A percentile compares a stretch with the other conserved stretches of the same genome.
Evolutionary conservation across 345 rosid genomes (phyloP).

Genomic region (Corymbia maculata): DNA sequence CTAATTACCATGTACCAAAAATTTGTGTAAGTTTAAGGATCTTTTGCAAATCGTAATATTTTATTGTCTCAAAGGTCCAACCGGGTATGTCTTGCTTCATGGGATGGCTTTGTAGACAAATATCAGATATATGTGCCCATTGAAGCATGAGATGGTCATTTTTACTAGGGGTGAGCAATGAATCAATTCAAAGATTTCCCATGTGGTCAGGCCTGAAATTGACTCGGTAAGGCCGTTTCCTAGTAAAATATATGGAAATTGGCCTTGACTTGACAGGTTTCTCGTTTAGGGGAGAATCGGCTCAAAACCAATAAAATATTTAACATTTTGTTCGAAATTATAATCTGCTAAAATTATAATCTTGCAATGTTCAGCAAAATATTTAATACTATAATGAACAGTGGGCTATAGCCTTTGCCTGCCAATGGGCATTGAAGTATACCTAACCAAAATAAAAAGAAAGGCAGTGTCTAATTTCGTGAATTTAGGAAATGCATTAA

Average conservation of each 20-base stretch:
- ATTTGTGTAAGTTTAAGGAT: not conserved
- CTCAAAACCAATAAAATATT: not conserved
- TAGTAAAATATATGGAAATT: not conserved
- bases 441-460: not conserved
- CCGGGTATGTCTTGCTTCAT: not conserved
- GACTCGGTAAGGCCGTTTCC: not conserved
- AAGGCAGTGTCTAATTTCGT: not conserved
- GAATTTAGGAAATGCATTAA: not conserved
- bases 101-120: not conserved
- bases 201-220: rapidly evolving
- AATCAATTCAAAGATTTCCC: rapidly evolving
- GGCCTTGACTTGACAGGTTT: not conserved
- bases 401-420: not conserved
- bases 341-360: not conserved
- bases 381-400: not conserved
- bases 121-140: not conserved
- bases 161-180: not conserved
- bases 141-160: not conserved
- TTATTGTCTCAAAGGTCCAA: not conserved
- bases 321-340: not conserved
- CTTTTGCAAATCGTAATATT: too few relatives aligned
- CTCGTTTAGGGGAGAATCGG: not conserved
- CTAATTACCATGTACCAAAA: too few relatives aligned
- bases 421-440: not conserved
- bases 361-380: not conserved